These are phyloP conservation scores for Mycena vulgaris DNA, from an alignment of 768 basidiomycete genomes.

Conservation along the genomic window DNA sequence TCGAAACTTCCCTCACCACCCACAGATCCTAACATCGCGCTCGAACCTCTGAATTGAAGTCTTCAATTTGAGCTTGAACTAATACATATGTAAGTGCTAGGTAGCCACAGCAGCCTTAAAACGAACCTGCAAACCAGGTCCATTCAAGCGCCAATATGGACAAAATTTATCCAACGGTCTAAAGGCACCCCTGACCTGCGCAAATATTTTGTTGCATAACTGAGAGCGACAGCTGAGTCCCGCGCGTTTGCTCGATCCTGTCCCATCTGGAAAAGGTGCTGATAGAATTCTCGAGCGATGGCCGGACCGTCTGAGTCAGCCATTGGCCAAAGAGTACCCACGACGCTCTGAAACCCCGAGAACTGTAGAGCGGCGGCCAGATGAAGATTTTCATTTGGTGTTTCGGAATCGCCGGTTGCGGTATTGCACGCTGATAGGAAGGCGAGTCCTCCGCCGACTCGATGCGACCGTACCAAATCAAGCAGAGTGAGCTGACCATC, in stretches of 20 bases:
- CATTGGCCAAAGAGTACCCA: conserved; percentile 1
- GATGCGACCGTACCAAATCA: not conserved
- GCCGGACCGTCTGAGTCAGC: not conserved
- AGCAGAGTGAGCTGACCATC: not conserved
- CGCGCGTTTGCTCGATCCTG: not conserved
- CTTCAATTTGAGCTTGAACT: no score
- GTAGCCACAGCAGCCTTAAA: no score
- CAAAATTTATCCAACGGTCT: conserved; percentile 1
- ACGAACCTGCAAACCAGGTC: no score
- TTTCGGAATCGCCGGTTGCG: not conserved
- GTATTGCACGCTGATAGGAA: not conserved
- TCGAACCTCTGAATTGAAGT: no score
- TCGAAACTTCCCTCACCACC: no score
- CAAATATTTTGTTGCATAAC: not conserved
- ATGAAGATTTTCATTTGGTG: not conserved
- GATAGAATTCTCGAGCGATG: not conserved
- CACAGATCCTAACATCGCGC: no score
- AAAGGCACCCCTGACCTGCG: not conserved
- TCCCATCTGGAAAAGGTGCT: not conserved
- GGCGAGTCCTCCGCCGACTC: not conserved
- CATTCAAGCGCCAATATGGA: conserved; percentile 10
- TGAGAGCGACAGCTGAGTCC: not conserved
- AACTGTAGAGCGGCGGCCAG: conserved; percentile 6
- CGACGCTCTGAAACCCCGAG: not conserved
- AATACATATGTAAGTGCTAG: no score